Evolutionary conservation across 768 basidiomycete species (phyloP).

Genomic region (Grammothele lineata): DNA sequence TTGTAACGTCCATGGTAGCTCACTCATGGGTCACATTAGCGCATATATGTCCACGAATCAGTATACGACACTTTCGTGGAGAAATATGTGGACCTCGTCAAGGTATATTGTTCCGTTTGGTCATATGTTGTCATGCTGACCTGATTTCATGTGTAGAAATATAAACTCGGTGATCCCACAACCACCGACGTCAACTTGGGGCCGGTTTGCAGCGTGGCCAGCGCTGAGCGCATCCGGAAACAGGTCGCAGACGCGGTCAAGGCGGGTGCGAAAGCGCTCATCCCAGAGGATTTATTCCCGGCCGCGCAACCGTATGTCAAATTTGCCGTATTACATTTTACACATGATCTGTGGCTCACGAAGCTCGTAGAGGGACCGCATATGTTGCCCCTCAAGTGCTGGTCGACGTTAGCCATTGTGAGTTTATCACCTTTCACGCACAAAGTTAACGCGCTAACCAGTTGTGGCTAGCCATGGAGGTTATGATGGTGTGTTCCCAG

Average conservation of each 20-base stretch:
- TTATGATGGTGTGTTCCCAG: constrained; percentile 67
- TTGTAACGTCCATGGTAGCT: too few relatives aligned
- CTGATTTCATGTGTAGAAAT: constrained; percentile 42
- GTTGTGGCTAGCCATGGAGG: constrained; percentile 85
- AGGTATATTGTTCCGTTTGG: constrained; percentile 34
- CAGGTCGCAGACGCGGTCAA: constrained; percentile 83
- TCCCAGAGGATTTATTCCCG: constrained; percentile 64
- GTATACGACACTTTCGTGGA: constrained; percentile 78
- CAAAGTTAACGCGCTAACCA: neutral
- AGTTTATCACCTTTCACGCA: constrained; percentile 32
- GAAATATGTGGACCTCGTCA: constrained; percentile 67
- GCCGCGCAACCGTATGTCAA: constrained; percentile 58
- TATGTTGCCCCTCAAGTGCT: constrained; percentile 92
- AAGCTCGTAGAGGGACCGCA: constrained; percentile 57
- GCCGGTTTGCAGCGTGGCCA: constrained; percentile 87
- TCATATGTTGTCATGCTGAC: too few relatives aligned
- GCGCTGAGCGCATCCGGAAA: constrained; percentile 79
- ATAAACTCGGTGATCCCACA: constrained; percentile 86
- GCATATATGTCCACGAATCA: constrained; percentile 90
- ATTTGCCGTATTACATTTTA: neutral
- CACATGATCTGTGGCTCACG: neutral
- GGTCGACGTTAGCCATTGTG: constrained; percentile 84
- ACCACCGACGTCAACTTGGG: constrained; percentile 73
- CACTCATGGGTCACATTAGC: constrained; percentile 34
- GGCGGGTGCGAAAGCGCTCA: constrained; percentile 76